Base-by-base conservation (phyloP, 1,139 yeast species). In the Candida sp. region DNA sequence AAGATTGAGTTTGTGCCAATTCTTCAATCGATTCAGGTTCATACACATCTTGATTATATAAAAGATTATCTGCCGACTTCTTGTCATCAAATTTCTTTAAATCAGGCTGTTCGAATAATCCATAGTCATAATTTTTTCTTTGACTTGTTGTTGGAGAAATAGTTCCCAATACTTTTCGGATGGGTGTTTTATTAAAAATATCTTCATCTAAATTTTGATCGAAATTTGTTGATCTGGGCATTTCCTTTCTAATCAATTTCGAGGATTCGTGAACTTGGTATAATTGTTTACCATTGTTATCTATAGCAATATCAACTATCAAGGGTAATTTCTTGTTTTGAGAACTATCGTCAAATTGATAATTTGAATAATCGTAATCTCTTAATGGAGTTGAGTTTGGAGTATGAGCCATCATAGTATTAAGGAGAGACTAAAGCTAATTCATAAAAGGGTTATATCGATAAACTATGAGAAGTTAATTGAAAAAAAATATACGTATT, bases 271-370 rank as follows among this genome's bases (percentile, higher is more conserved):
- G 83, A 4, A 78, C 76, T 51, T 77, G 79, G 55, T 79, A 80
- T 33, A 76, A 56, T 48, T 79, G 83, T 49, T 76, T 70, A 7
- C 84, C 84, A 39, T 66, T 61, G 44, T 68, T 65, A 50, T 77
- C 81, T 29, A 80, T 58, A 21, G 82, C 79, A 30, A 81, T 74
- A 53, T 81, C 85, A 35, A 80, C 84, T 33, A 80, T 78, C 68
- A 79, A 63, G 3, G 84, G 84, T 21, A 77, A 64, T 45, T 64
- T 69, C 49, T 64, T 64, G 41, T 32, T 8, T 21, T 15, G 27
- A 23, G 6, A 25, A n/a, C 12, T 23, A 22, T 36, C 39, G 27
- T 25, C 29, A 25, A 25, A 25, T 11, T 25, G 29, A 3, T 25
- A 25, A 11, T 25, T 25, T 25, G 29, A 25, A 11, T 25, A 25